Conservation (phyloP, 805 yeast species). For the Tetrapisispora arboricola region DNA sequence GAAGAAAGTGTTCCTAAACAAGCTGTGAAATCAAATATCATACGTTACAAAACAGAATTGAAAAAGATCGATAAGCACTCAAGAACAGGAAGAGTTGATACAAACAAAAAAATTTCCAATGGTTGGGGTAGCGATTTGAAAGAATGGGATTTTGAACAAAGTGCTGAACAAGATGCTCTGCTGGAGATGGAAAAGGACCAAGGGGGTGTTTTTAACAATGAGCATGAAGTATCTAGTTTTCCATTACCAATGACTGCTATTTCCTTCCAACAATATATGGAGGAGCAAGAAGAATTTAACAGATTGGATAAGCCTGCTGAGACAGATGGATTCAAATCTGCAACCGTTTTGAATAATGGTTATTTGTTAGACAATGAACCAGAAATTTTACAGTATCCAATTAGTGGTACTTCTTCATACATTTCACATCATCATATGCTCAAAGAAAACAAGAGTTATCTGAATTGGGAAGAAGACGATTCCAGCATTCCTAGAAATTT, state of each 20-base stretch:
- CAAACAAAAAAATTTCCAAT: slow-evolving; percentile 70
- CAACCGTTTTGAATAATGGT: not conserved
- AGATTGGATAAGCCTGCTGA: not conserved
- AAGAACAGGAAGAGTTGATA: slow-evolving; percentile 72
- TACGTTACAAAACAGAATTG: slow-evolving; percentile 4
- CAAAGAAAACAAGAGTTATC: slow-evolving; percentile 35
- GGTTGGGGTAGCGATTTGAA: slow-evolving; percentile 80
- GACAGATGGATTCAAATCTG: not conserved
- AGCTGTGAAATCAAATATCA: slow-evolving; percentile 21
- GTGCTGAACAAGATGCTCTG: slow-evolving; percentile 53
- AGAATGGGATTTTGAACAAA: slow-evolving; percentile 55
- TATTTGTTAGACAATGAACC: not conserved
- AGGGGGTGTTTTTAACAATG: slow-evolving; percentile 41
- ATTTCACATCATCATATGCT: slow-evolving; percentile 54
- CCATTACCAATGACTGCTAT: slow-evolving; percentile 12
- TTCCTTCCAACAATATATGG: slow-evolving; percentile 78
- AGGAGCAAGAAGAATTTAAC: slow-evolving; percentile 14
- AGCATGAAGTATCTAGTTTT: slow-evolving; percentile 18
- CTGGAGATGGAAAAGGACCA: slow-evolving; percentile 47
- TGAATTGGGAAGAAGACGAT: not conserved
- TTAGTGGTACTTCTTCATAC: slow-evolving; percentile 30
- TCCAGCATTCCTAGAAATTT: slow-evolving; percentile 4
- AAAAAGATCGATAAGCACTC: slow-evolving; percentile 69
- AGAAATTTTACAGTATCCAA: not conserved
- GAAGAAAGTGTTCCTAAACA: slow-evolving; percentile 39